Evolutionary conservation across 2,329 filamentous ascomycete species (phyloP).

Genomic region (Cryphonectria carpinicola): DNA sequence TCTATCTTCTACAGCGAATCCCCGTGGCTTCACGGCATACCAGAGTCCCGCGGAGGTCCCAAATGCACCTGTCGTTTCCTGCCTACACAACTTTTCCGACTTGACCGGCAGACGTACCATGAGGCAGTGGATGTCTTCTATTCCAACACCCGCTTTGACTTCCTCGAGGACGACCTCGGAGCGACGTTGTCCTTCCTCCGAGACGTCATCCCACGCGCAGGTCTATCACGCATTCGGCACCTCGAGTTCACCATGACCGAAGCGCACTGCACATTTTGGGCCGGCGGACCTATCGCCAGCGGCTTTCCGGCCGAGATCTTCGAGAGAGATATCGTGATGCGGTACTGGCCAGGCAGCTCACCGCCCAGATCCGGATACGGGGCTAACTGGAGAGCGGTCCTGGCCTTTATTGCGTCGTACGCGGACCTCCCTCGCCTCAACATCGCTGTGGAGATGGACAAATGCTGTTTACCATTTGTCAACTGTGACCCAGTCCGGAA

Average conservation of each 20-base stretch:
- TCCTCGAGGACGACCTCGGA: constrained; percentile 1
- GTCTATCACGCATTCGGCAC: background rate
- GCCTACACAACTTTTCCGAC: constrained; percentile 7
- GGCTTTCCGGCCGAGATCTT: background rate
- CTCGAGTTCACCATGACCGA: constrained; percentile 15
- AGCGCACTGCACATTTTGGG: constrained; percentile 9
- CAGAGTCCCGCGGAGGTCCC: background rate
- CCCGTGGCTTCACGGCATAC: background rate
- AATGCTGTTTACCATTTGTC: background rate
- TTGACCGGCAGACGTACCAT: constrained; percentile 6
- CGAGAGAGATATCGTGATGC: background rate
- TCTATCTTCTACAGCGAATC: too few relatives aligned
- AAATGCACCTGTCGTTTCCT: constrained; percentile 13
- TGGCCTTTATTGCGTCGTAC: background rate
- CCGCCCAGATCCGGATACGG: background rate
- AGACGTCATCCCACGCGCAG: background rate
- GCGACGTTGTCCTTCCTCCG: constrained; percentile 8
- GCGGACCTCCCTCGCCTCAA: background rate
- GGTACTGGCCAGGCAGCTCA: background rate
- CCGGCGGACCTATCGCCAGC: background rate
- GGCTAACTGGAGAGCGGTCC: constrained; percentile 2
- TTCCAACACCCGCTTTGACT: constrained; percentile 11
- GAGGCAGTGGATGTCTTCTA: constrained; percentile 21
- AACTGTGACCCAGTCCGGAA: background rate
- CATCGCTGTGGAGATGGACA: background rate